Conservation (phyloP, 306 rosid species). For the Luffa aegyptiaca region DNA sequence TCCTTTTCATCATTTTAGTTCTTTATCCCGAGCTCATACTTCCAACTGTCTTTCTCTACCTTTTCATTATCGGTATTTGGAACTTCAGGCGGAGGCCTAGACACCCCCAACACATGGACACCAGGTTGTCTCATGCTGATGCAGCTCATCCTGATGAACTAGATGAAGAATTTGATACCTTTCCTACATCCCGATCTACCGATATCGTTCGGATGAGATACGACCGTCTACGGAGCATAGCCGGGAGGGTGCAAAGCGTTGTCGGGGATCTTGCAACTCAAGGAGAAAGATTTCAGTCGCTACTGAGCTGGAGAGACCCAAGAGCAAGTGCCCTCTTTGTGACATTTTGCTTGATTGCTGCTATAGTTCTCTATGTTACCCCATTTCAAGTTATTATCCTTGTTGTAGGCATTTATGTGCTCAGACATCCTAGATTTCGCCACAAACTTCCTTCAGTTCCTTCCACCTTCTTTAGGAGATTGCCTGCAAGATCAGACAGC, state of each 20-base stretch:
- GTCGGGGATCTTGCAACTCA: slow-evolving; percentile 84
- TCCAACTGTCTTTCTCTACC: slow-evolving; percentile 72
- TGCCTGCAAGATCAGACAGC: slow-evolving; percentile 88
- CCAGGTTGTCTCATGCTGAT: slow-evolving; percentile 70
- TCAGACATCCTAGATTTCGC: slow-evolving; percentile 79
- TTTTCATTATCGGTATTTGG: slow-evolving; percentile 90
- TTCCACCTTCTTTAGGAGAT: slow-evolving; percentile 69
- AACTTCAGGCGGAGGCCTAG: slow-evolving; percentile 69
- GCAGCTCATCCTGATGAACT: slow-evolving; percentile 71
- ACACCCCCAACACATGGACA: slow-evolving; percentile 94
- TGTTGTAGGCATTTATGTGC: slow-evolving; percentile 44
- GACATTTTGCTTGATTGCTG: slow-evolving; percentile 54
- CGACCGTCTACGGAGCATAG: slow-evolving; percentile 73
- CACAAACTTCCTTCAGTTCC: slow-evolving; percentile 67
- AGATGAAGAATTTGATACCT: slow-evolving; percentile 77
- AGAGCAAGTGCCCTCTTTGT: slow-evolving; percentile 67
- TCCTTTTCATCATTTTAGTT: slow-evolving; percentile 68
- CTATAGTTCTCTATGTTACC: slow-evolving; percentile 65
- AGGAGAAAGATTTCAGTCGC: slow-evolving; percentile 75
- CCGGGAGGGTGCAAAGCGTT: slow-evolving; percentile 77
- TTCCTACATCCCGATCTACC: slow-evolving; percentile 54
- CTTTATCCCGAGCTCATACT: slow-evolving; percentile 77
- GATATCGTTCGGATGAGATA: slow-evolving; percentile 71
- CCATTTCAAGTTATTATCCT: slow-evolving; percentile 70
- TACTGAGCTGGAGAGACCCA: slow-evolving; percentile 91